Base-by-base conservation (phyloP, 257 asterid genomes). In the Gentiana macrophylla region DNA sequence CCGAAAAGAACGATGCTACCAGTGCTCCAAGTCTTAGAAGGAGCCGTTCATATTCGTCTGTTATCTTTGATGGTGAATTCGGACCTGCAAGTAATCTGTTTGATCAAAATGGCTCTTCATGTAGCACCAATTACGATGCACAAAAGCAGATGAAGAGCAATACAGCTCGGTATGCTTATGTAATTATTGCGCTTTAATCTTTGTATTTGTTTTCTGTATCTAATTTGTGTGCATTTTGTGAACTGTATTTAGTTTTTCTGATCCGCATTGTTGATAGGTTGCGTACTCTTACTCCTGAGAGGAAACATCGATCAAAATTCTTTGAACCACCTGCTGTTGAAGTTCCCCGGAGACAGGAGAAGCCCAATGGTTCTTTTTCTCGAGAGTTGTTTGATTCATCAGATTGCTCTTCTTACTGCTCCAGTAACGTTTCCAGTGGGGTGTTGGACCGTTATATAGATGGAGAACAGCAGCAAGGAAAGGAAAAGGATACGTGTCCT, bases 371-470 rank as follows among this genome's bases (percentile, higher is more conserved):
- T 62, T 58, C 69, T 53, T 65, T 71, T 62, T 69, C 81, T 5
- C 63, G 78, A 47, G 56, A 62, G 56, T 74, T 77, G 13, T 72
- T 71, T 66, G 94, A 89, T 78, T 65, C 80, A 60, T 93, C 88
- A 32, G 97, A 86, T 62, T 75, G 67, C 67, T 77, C 94, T 62
- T 86, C 95, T 51, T 48, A 77, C 76, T 66, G 86, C 82, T 86
- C 97, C 32, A 86, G 95, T 63, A 80, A 85, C 52, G 79, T 80
- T 64, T 90, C 97, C 12, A 80, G 57, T 69, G 90, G 74, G 59
- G 82, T 92, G 44, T 66, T 89, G 79, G 99, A 93, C 74, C 94
- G 86, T 50, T 93, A 77, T 68, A 84, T 93, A 59, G 96, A 84
- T 76, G 97, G 94, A 59, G 99, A 93, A 69, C 94, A 86, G 61